Evolutionary conservation across 208 protist species (phyloP).

Genomic region (Trichomonas vaginalis): DNA sequence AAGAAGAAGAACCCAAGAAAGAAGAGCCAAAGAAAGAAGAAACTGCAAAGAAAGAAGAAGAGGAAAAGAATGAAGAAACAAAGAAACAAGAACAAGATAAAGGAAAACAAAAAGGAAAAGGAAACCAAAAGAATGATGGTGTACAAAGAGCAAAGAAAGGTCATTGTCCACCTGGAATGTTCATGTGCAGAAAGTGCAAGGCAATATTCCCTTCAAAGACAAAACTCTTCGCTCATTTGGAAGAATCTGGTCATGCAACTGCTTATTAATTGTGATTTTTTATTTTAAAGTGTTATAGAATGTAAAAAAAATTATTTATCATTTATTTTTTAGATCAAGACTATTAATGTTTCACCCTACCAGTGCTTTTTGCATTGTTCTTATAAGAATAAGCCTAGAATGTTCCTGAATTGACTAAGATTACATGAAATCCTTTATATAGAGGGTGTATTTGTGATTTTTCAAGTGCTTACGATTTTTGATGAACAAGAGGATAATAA

Average conservation of each 20-base stretch:
- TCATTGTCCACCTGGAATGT: not conserved
- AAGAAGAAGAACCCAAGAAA: not conserved
- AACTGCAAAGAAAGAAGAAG: not conserved
- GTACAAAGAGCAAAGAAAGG: too few relatives aligned
- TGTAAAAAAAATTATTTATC: too few relatives aligned
- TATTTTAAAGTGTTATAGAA: not conserved
- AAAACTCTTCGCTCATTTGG: not conserved
- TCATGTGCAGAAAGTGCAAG: constrained; percentile 12
- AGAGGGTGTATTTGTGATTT: too few relatives aligned
- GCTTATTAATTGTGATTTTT: not conserved
- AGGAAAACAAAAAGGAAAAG: not conserved
- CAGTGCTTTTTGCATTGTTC: too few relatives aligned
- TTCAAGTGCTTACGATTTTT: too few relatives aligned
- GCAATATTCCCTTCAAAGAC: not conserved
- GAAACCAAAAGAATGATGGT: not conserved
- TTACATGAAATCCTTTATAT: too few relatives aligned
- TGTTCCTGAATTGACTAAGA: too few relatives aligned
- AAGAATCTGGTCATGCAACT: not conserved
- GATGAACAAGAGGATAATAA: too few relatives aligned
- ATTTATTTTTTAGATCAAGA: too few relatives aligned
- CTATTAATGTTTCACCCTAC: too few relatives aligned
- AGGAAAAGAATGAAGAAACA: not conserved
- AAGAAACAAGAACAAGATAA: not conserved
- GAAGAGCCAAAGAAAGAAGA: not conserved
- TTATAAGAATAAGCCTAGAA: too few relatives aligned